Conservation (phyloP, 345 rosid genomes). For the Excoecaria cochinchinensis region DNA sequence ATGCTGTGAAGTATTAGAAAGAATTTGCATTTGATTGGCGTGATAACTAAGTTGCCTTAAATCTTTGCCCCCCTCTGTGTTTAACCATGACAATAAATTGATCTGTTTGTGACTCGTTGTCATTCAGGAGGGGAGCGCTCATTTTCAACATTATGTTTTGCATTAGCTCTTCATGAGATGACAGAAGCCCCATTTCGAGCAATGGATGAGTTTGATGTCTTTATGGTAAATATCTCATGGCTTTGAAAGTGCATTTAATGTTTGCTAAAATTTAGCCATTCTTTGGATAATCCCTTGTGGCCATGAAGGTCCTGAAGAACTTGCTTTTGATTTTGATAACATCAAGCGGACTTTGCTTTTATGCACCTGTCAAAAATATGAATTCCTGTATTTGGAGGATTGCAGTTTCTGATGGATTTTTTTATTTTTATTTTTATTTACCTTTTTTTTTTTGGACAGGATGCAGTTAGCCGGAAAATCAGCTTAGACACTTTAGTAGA, state of each 20-base stretch:
- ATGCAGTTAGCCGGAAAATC: slow-evolving; percentile 93
- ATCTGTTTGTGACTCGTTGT: slow-evolving; percentile 18
- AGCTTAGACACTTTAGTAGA: slow-evolving; percentile 87
- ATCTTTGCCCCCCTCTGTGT: neutral
- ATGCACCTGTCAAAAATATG: neutral
- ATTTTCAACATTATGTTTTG: slow-evolving; percentile 92
- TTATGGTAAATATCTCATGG: slow-evolving; percentile 56
- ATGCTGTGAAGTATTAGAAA: neutral
- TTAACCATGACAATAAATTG: neutral
- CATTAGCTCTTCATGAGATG: slow-evolving; percentile 88
- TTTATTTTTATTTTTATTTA: too few relatives aligned
- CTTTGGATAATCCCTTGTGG: neutral
- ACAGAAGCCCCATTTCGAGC: slow-evolving; percentile 96
- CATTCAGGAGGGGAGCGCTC: slow-evolving; percentile 92
- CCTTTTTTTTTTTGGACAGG: slow-evolving; percentile 43
- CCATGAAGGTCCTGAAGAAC: neutral
- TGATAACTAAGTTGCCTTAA: neutral
- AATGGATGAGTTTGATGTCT: slow-evolving; percentile 98
- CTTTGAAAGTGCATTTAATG: neutral
- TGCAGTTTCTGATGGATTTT: neutral
- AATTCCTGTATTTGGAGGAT: neutral
- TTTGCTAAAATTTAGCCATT: neutral
- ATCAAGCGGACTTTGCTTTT: neutral
- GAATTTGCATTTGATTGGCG: neutral
- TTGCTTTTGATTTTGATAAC: neutral